Evolutionary conservation across 2,329 filamentous ascomycete species (phyloP).

Genomic region (Aspergillus eucalypticola): DNA sequence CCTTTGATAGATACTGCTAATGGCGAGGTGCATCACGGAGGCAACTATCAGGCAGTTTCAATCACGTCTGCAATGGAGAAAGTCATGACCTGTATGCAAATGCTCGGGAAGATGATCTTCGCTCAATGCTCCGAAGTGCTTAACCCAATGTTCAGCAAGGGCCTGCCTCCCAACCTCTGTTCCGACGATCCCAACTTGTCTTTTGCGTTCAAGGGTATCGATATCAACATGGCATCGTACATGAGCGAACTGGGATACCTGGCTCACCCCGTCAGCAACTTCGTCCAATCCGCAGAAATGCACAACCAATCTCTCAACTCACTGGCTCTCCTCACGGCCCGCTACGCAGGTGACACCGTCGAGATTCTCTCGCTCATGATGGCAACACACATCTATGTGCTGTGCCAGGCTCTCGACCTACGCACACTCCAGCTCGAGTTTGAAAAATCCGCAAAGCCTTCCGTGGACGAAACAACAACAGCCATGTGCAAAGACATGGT

Average conservation of each 20-base stretch:
- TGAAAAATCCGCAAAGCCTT: conserved; percentile 4
- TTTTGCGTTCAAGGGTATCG: conserved; percentile 65
- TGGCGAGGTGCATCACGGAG: conserved; percentile 57
- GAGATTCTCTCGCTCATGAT: conserved; percentile 59
- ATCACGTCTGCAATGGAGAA: conserved; percentile 69
- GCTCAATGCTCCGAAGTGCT: conserved; percentile 64
- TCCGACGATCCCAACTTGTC: conserved; percentile 56
- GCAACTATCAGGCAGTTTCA: conserved; percentile 66
- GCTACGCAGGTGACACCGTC: conserved; percentile 58
- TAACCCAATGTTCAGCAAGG: conserved; percentile 60
- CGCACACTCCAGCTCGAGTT: conserved; percentile 35
- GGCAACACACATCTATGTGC: conserved; percentile 55
- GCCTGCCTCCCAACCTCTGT: conserved; percentile 63
- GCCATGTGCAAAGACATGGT: neutral
- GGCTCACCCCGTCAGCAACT: conserved; percentile 61
- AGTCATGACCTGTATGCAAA: conserved; percentile 51
- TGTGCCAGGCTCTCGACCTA: conserved; percentile 61
- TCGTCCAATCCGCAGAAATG: conserved; percentile 68
- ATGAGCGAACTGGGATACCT: conserved; percentile 64
- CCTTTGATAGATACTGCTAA: conserved; percentile 56
- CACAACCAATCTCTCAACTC: conserved; percentile 68
- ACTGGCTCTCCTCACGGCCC: conserved; percentile 60
- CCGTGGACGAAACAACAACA: conserved; percentile 11
- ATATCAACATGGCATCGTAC: conserved; percentile 66
- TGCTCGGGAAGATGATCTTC: conserved; percentile 64